Base-by-base conservation (phyloP, 2,329 filamentous ascomycete species). In the Microdochium paspali region DNA sequence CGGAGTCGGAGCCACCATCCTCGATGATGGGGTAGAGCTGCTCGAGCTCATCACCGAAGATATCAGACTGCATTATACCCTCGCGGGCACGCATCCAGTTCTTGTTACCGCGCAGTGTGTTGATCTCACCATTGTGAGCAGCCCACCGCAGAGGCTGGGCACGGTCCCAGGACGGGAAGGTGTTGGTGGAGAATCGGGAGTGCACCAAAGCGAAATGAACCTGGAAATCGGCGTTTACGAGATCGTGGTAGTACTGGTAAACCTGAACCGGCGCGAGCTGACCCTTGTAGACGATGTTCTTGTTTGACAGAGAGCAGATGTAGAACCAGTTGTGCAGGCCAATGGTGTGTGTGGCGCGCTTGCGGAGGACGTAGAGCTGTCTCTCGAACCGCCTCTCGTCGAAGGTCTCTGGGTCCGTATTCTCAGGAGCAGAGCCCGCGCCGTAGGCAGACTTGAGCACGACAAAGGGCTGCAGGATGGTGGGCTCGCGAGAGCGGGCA, bases 61-160 rank as follows among this genome's bases (percentile, higher is more conserved):
- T 76, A 55, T 90, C 84, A 2, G 91, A 97, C 64, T 89, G 87
- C 79, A 97, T 87, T 54, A 95, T 84, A 67, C 91, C 91, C 71
- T 97, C 91, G 62, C 91, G 84, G 52, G 91, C 91, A 58, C 90
- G 85, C 91, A 97, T 97, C 91, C 91, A 97, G 71, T 97, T 97
- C 78, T 97, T 97, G 75, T 97, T 97, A 51, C 91, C 91, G 64
- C 91, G 86, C 52, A 97, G 74, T 2, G 91, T 97, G 69, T 97
- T 97, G 65, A 97, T 97, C 66, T 56, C 71, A 76, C 91, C 91
- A 66, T 97, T 97, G 75, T 97, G 91, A 60, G 91, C 91, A 54
- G 90, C 90, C 91, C 91, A 97, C 69, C 91, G 82, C 54, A 97
- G 73, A 53, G 91, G 91, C 72, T 97, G 91, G 51, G 91, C 93